A percentile compares a stretch with the other conserved stretches of the same genome.
Evolutionary conservation across 768 basidiomycete genomes (phyloP).

Genomic region (Naganishia randhawae): DNA sequence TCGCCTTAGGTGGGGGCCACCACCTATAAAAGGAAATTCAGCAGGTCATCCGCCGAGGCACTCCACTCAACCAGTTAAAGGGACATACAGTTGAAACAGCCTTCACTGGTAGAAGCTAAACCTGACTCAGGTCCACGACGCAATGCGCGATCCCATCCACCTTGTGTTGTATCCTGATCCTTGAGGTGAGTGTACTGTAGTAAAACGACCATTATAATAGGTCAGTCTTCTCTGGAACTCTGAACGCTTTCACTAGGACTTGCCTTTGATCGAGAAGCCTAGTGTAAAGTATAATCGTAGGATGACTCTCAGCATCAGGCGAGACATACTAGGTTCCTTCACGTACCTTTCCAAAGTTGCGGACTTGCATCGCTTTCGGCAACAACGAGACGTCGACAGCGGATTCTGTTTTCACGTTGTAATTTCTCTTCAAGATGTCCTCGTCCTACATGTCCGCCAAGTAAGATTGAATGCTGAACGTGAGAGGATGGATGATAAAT

Average conservation of each 20-base stretch:
- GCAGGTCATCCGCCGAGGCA: background rate
- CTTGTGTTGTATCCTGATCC: conserved; percentile 82
- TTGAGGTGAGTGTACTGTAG: conserved; percentile 86
- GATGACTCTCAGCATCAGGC: background rate
- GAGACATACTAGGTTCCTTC: background rate
- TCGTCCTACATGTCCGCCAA: conserved; percentile 64
- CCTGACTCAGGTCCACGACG: conserved; percentile 34
- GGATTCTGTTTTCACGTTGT: conserved; percentile 73
- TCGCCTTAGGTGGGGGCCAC: conserved; percentile 71
- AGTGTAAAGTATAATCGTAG: background rate
- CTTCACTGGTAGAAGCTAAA: conserved; percentile 53
- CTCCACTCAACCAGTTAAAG: background rate
- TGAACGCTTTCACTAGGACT: background rate
- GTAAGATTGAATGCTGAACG: background rate
- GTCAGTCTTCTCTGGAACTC: background rate
- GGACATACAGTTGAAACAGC: conserved; percentile 75
- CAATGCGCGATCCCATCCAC: conserved; percentile 44
- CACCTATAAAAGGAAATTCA: conserved; percentile 47
- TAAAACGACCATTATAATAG: conserved; percentile 58
- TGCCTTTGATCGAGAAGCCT: conserved; percentile 26
- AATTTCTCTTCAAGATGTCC: conserved; percentile 79
- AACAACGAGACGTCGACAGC: conserved; percentile 81
- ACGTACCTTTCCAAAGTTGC: conserved; percentile 63
- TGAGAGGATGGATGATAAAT: background rate
- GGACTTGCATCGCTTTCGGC: conserved; percentile 95